Evolutionary conservation across 208 protist species (phyloP), one percentile per base, ranked within the genome.

Genomic region (Leishmania tropica): DNA sequence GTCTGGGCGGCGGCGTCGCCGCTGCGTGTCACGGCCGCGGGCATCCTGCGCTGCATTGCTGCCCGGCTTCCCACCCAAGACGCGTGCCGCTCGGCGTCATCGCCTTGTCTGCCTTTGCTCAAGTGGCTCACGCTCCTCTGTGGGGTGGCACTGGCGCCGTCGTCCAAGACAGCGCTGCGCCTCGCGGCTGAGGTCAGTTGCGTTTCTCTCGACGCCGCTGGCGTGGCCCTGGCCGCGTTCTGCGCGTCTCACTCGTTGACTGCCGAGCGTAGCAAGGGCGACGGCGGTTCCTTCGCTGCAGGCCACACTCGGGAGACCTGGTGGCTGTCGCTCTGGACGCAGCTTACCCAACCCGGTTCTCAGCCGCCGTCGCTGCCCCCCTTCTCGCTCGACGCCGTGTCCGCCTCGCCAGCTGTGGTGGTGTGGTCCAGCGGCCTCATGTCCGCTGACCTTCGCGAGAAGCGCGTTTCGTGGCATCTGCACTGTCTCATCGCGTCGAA

Each of bases 401-500:
- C 68, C 15, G 31, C n/a, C 47, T n/a, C 78, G 13, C 56, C 54
- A 28, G 75, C 60, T 10, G 78, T 71, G 40, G 28, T 5, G 8
- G 37, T 13, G 45, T 81, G 54, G 71, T 64, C 85, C 11, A 72
- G 28, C 21, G 81, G 78, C 47, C 67, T 80, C 54, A 21, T 47
- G 42, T 40, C 78, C 13, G 67, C 74, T 5, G 42, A 37, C n/a
- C 62, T 85, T 68, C 74, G 65, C 6, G 78, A 86, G 40, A 76
- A 47, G n/a, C 90, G 87, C 48, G 73, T 89, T 3, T 89, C 87
- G 62, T 85, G 87, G 85, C 88, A 89, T 65, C 80, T 94, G 42
- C 82, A 82, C 62, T 92, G 88, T 70, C 80, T 94, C 35, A 42
- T 94, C 17, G 45, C 71, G 8, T 74, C 80, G 47, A 73, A 78